Percentiles rank a stretch among this genome's conserved stretches.
phyloP scores from a whole-genome alignment of 2,329 filamentous ascomycete species.

The Pseudogymnoascus sp. region DNA sequence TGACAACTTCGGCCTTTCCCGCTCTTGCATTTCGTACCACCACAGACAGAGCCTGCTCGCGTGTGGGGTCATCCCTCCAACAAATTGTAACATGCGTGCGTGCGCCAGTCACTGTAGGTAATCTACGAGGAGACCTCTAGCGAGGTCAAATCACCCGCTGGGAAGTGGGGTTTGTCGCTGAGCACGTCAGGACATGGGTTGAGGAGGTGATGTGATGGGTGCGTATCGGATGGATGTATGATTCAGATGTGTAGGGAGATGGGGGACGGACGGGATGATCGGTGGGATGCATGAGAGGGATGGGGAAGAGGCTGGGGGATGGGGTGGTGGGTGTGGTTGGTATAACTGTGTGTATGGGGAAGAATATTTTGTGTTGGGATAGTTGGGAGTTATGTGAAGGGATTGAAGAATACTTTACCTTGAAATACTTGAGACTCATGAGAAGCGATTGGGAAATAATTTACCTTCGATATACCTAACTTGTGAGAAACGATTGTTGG shows the following conservation, averaged over 20 bases:
- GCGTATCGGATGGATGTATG: background rate
- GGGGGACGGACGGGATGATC: no score
- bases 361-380: background rate
- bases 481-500: background rate
- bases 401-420: background rate
- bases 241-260: no score
- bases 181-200: conserved; percentile 3
- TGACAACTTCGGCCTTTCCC: background rate
- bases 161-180: background rate
- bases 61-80: background rate
- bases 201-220: background rate
- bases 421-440: background rate
- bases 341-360: background rate
- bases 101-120: background rate
- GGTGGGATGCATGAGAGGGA: no score
- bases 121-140: background rate
- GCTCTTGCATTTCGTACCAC: background rate
- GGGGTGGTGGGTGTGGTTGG: no score
- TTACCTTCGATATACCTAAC: background rate
- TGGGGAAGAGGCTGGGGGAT: no score
- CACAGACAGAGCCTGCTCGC: background rate
- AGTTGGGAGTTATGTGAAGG: no score
- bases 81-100: background rate
- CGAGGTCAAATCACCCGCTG: background rate
- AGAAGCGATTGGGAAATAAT: background rate